Evolutionary conservation across 2,329 filamentous ascomycete species (phyloP).

Genomic region (Penicillium sp.): DNA sequence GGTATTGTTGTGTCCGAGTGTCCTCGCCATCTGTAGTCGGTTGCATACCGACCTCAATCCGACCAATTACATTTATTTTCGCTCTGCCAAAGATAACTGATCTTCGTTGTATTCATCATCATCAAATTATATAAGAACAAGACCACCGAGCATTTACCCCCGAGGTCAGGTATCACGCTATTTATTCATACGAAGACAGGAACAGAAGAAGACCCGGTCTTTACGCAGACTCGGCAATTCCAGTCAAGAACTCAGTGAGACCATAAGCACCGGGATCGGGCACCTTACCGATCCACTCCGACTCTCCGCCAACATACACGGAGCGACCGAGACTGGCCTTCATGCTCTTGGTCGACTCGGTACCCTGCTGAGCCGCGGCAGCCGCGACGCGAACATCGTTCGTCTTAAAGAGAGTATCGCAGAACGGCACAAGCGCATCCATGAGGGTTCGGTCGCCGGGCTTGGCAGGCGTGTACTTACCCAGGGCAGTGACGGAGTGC

Average conservation of each 20-base stretch:
- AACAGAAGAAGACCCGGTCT: not conserved
- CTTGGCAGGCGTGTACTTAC: conserved; percentile 82
- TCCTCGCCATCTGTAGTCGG: too few species aligned
- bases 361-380: conserved; percentile 69
- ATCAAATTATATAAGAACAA: conserved; percentile 20
- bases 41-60: not conserved
- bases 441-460: conserved; percentile 87
- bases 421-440: conserved; percentile 86
- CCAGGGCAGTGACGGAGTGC: conserved; percentile 67
- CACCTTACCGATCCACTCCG: conserved; percentile 65
- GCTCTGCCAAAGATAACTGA: not conserved
- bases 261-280: conserved; percentile 74
- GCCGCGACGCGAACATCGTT: conserved; percentile 71
- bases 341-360: conserved; percentile 88
- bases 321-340: conserved; percentile 79
- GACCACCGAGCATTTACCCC: not conserved
- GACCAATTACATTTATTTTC: not conserved
- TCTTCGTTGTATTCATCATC: conserved; percentile 12
- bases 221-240: conserved; percentile 60
- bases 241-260: conserved; percentile 79
- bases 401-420: conserved; percentile 65
- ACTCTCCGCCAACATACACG: conserved; percentile 73
- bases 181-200: conserved; percentile 30
- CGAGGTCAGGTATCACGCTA: conserved; percentile 18
- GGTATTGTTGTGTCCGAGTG: not conserved